A percentile compares a stretch with the other conserved stretches of the same genome.
phyloP scores from a whole-genome alignment of 176 grass and related monocot genomes.

The Echinochloa phyllopogon region DNA sequence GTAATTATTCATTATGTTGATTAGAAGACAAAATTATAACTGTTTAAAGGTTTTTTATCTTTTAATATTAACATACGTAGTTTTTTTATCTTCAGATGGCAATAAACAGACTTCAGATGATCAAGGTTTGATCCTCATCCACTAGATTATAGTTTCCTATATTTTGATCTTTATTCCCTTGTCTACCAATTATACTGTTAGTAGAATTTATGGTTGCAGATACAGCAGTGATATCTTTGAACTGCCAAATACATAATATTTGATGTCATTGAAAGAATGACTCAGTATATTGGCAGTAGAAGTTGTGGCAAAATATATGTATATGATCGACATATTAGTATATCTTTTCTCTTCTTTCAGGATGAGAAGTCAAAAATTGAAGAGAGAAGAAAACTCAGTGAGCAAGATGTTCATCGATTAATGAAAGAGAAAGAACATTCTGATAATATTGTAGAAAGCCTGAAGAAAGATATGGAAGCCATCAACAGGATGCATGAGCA shows the following conservation, averaged over 20 bases:
- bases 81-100: conserved; percentile 59
- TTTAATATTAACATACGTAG: conserved; percentile 42
- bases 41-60: neutral
- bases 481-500: conserved; percentile 55
- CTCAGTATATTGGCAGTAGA: neutral
- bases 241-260: neutral
- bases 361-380: conserved; percentile 73
- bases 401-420: conserved; percentile 59
- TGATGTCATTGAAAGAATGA: conserved; percentile 14
- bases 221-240: conserved; percentile 1
- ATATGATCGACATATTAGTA: conserved; percentile 19
- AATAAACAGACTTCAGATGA: conserved; percentile 56
- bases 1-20: conserved; percentile 39
- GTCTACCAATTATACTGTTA: neutral
- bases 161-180: conserved; percentile 13
- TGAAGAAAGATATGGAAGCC: conserved; percentile 72
- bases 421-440: conserved; percentile 68
- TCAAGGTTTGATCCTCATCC: conserved; percentile 60
- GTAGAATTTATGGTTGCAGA: neutral
- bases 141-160: conserved; percentile 2
- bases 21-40: conserved; percentile 4
- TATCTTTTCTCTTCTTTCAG: conserved; percentile 43
- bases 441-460: conserved; percentile 52
- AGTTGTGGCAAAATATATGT: conserved; percentile 12
- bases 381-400: conserved; percentile 63